Conservation (phyloP, 371 early-diverging fungal species). For the Lichtheimia corymbifera region DNA sequence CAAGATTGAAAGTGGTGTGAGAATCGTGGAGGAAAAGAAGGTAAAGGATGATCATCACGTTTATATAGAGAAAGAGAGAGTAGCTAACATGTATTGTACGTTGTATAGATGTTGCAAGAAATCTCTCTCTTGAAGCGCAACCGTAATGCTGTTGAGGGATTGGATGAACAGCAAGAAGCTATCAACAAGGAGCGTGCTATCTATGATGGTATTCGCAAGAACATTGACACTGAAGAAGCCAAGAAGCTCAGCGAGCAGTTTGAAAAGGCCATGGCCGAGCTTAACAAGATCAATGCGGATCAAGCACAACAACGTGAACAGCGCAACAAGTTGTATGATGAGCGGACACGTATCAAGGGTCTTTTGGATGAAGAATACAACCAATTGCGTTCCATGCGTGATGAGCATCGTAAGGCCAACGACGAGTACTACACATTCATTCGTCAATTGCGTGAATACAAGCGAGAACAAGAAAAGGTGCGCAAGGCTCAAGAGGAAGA, state of each 20-base stretch:
- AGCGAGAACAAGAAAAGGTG: conserved; percentile 63
- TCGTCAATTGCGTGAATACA: conserved; percentile 74
- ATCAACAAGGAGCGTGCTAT: conserved; percentile 75
- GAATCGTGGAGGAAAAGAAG: conserved; percentile 87
- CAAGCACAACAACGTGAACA: conserved; percentile 62
- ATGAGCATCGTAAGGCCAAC: conserved; percentile 72
- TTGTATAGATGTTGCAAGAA: conserved; percentile 68
- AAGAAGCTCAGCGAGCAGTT: conserved; percentile 68
- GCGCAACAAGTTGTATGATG: conserved; percentile 73
- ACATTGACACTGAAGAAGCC: conserved; percentile 67
- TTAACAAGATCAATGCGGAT: conserved; percentile 63
- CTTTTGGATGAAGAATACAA: conserved; percentile 74
- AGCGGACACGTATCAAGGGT: conserved; percentile 73
- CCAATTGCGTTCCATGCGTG: conserved; percentile 65
- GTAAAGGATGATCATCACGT: conserved; percentile 13
- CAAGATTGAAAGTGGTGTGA: conserved; percentile 77
- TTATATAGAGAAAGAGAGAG: not conserved
- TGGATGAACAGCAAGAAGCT: conserved; percentile 65
- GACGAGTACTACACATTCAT: conserved; percentile 77
- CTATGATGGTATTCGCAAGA: conserved; percentile 65
- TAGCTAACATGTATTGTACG: not conserved
- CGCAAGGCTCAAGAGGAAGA: conserved; percentile 71
- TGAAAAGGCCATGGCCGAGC: conserved; percentile 67
- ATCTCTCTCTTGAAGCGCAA: conserved; percentile 80
- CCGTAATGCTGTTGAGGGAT: conserved; percentile 73